A percentile compares a stretch with the other conserved stretches of the same genome.
Conservation (phyloP, 306 rosid species). For the Vicia villosa region DNA sequence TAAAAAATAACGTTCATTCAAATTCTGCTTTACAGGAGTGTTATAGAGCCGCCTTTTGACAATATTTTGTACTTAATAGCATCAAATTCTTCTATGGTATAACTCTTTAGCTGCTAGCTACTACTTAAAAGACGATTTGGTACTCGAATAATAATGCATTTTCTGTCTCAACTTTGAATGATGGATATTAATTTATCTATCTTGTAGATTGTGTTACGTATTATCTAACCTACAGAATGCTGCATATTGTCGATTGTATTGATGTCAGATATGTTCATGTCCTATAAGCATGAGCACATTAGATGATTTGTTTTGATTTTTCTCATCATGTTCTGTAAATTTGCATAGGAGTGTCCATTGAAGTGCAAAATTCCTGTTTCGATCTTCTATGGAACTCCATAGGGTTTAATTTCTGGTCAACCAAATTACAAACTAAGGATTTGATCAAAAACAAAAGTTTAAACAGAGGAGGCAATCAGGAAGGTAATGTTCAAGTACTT, state of each 20-base stretch:
- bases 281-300: not conserved
- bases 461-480: no score
- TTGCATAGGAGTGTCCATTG: not conserved
- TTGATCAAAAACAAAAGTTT: not conserved
- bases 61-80: no score
- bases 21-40: no score
- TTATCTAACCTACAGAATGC: not conserved
- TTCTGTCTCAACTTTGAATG: not conserved
- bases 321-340: not conserved
- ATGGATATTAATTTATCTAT: not conserved
- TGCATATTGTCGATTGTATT: not conserved
- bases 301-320: conserved; percentile 11
- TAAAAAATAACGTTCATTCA: no score
- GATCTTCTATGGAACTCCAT: conserved; percentile 18
- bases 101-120: no score
- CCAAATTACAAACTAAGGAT: not conserved
- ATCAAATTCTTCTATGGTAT: not conserved
- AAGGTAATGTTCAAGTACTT: not conserved
- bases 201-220: not conserved
- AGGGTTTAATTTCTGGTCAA: not conserved
- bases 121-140: not conserved
- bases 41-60: no score
- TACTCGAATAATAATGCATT: not conserved
- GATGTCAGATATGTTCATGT: conserved; percentile 2
- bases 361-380: conserved; percentile 10